Base-by-base conservation (phyloP, 2,329 filamentous ascomycete species). In the Cryphonectria radicalis region DNA sequence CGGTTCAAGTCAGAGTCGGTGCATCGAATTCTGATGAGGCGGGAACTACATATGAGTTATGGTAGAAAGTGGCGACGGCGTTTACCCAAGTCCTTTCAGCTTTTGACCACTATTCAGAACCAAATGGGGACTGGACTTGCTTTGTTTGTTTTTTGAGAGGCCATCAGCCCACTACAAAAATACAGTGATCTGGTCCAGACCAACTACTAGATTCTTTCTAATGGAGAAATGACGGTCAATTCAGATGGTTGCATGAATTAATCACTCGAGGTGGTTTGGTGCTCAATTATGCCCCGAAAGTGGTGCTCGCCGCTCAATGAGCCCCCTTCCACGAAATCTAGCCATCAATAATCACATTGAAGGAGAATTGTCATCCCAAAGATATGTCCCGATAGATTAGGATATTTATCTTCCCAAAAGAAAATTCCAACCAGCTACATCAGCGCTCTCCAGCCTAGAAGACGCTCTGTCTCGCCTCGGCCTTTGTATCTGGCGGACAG, bases 101-200 rank as follows among this genome's bases (percentile, higher is more conserved):
- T 57, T 64, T 69, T 43, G 63, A 46, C 55, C 22, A 46, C 60
- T 69, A 69, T 69, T 69, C 59, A 69, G 37, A n/a, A 55, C 59
- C 60, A 19, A 55, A 63, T 42, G 1, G 32, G 40, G 59, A 42
- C 19, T 50, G 25, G 37, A 4, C 46, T 35, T 43, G 40, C 57
- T 65, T 65, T 64, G 62, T 65, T 65, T 65, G 37, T 10, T 3
- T 14, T 50, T 46, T 14, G 10, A 63, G 7, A 3, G 22, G n/a
- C 42, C 46, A 25, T 35, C 53, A 43, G 11, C 28, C 10, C 50
- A 66, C 65, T 14, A n/a, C 37, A 28, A 42, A 42, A 25, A 28
- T 11, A 50, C 46, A 50, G 6, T 2, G 10, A 55, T 53, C 19
- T 19, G n/a, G 22, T 32, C 40, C 60, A 19, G 25, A 11, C n/a